Conservation (phyloP, 139 green algal genomes). For the Tetradesmus lagerheimii region DNA sequence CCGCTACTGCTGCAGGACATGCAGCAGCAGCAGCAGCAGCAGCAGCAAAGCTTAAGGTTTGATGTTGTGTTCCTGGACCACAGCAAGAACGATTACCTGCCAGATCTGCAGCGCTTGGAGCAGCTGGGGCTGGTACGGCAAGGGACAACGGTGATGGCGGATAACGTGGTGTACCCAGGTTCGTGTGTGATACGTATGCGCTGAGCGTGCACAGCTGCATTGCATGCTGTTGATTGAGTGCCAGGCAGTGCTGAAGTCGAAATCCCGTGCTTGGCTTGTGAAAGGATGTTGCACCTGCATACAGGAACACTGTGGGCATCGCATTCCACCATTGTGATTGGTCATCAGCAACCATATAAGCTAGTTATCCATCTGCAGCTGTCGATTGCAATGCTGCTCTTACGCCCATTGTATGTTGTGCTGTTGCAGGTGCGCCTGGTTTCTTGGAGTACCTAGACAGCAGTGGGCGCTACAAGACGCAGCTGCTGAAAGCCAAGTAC, state of each 20-base stretch:
- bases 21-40: constrained; percentile 32
- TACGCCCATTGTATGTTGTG: neutral
- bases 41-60: constrained; percentile 1
- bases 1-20: neutral
- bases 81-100: constrained; percentile 48
- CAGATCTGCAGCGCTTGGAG: constrained; percentile 43
- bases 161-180: constrained; percentile 49
- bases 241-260: too few relatives aligned
- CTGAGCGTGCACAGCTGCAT: too few relatives aligned
- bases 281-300: too few relatives aligned
- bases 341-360: too few relatives aligned
- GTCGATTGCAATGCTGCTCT: too few relatives aligned
- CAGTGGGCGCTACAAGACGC: constrained; percentile 26
- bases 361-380: too few relatives aligned
- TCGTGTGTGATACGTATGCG: too few relatives aligned
- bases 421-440: constrained; percentile 14
- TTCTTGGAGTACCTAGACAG: constrained; percentile 43
- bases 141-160: constrained; percentile 41
- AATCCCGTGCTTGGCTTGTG: too few relatives aligned
- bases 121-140: constrained; percentile 30
- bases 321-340: too few relatives aligned
- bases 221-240: too few relatives aligned
- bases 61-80: constrained; percentile 53
- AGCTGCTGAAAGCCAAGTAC: constrained; percentile 35
- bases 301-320: too few relatives aligned